Evolutionary conservation across 768 basidiomycete species (phyloP).

Genomic region (Suillus brevipes): DNA sequence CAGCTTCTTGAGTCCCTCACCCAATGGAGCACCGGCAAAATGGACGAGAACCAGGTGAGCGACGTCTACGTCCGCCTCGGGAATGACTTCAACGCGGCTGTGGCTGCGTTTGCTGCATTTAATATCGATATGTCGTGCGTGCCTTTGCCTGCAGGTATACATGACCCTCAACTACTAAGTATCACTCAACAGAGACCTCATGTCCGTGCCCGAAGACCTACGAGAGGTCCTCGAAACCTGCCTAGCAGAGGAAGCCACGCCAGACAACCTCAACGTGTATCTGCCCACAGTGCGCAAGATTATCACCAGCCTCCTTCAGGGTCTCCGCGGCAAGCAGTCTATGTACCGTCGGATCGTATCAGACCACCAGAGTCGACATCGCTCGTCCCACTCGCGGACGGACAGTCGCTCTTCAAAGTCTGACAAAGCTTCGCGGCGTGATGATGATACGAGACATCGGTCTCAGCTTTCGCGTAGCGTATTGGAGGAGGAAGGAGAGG

Average conservation of each 20-base stretch:
- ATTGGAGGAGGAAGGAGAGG: slow-evolving; percentile 38
- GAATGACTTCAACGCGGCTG: slow-evolving; percentile 95
- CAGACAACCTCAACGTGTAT: slow-evolving; percentile 83
- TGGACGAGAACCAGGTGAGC: slow-evolving; percentile 82
- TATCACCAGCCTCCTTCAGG: slow-evolving; percentile 90
- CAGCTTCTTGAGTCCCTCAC: slow-evolving; percentile 89
- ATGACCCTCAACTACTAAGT: slow-evolving; percentile 12
- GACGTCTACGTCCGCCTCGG: slow-evolving; percentile 96
- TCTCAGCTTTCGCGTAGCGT: slow-evolving; percentile 47
- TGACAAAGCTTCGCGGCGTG: slow-evolving; percentile 38
- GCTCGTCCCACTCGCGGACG: slow-evolving; percentile 53
- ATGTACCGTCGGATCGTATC: slow-evolving; percentile 77
- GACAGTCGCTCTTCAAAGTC: slow-evolving; percentile 60
- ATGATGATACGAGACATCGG: slow-evolving; percentile 48
- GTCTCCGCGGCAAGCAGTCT: slow-evolving; percentile 89
- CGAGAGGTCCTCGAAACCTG: slow-evolving; percentile 87
- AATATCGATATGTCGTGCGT: slow-evolving; percentile 91
- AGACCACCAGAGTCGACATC: slow-evolving; percentile 52
- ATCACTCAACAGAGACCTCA: slow-evolving; percentile 65
- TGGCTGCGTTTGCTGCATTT: slow-evolving; percentile 81
- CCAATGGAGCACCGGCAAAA: slow-evolving; percentile 73
- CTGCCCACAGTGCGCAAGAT: slow-evolving; percentile 89
- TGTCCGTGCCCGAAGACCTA: slow-evolving; percentile 85
- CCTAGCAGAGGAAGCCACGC: slow-evolving; percentile 85
- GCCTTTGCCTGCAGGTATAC: slow-evolving; percentile 14